These are phyloP conservation scores for Saposhnikovia divaricata DNA, from an alignment of 129 eudicot species.

Conservation along the genomic window DNA sequence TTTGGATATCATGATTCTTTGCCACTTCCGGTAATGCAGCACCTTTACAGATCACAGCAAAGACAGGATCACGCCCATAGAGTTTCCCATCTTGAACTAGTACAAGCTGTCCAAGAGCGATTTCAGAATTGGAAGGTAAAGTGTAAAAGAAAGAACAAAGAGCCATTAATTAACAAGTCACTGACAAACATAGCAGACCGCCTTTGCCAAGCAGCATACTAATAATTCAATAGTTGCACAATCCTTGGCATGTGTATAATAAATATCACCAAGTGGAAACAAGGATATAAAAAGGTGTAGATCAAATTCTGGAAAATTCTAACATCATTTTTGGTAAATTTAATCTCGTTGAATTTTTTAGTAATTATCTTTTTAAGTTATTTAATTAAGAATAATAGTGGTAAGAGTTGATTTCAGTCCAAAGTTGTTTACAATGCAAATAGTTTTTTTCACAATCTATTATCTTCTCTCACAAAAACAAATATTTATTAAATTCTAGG, in stretches of 20 bases:
- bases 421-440: background rate
- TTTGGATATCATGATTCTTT: constrained; percentile 62
- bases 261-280: background rate
- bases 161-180: background rate
- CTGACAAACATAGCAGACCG: background rate
- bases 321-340: background rate
- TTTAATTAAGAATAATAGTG: background rate
- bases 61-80: constrained; percentile 73
- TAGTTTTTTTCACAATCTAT: background rate
- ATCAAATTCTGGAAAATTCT: background rate
- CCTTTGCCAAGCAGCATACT: background rate
- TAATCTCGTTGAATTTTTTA: background rate
- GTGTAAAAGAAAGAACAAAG: background rate
- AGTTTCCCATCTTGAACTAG: constrained; percentile 96
- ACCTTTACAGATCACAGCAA: constrained; percentile 72
- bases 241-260: background rate
- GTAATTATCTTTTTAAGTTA: too few species aligned
- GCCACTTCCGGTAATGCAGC: constrained; percentile 62
- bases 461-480: background rate
- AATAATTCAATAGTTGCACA: background rate
- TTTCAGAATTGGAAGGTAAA: constrained; percentile 14
- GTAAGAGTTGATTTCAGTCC: background rate
- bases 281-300: background rate
- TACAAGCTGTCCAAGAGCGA: constrained; percentile 58
- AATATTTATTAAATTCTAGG: background rate